phyloP scores from a whole-genome alignment of 495 filamentous ascomycete species.

The Tuber indicum region DNA sequence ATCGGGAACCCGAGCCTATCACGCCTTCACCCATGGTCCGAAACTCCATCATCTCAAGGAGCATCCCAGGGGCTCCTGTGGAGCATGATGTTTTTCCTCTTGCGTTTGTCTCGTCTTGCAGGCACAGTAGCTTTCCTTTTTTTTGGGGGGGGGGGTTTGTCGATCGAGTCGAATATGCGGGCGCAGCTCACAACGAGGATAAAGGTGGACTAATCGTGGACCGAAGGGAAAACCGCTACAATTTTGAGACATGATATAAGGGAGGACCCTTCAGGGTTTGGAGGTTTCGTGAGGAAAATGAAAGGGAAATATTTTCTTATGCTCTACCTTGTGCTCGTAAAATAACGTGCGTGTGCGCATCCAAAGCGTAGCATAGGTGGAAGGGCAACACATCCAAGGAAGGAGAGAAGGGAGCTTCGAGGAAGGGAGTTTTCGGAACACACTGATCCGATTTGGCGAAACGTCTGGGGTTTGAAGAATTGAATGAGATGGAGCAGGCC shows the following conservation, averaged over 20 bases:
- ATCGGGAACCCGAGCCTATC: conserved; percentile 34
- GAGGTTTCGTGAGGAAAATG: background rate
- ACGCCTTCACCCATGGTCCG: conserved; percentile 34
- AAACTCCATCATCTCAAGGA: conserved; percentile 22
- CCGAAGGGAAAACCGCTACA: background rate
- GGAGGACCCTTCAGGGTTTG: background rate
- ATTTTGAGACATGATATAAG: background rate
- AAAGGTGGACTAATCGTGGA: background rate
- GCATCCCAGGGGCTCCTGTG: conserved; percentile 20
- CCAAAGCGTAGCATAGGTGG: background rate
- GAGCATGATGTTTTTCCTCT: background rate
- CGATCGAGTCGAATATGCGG: background rate
- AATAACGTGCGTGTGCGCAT: background rate
- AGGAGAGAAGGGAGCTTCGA: background rate
- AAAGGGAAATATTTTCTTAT: background rate
- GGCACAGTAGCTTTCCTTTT: background rate
- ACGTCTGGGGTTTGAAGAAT: background rate
- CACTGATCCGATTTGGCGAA: conserved; percentile 2
- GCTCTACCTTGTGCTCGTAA: background rate
- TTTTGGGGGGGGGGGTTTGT: background rate
- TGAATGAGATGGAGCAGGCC: background rate
- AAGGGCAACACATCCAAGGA: background rate
- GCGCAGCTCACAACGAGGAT: background rate
- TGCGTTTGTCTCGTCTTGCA: background rate
- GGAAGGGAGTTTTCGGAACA: background rate